Evolutionary conservation across 2,329 filamentous ascomycete species (phyloP).

Genomic region (Trichocomaceae sp.): DNA sequence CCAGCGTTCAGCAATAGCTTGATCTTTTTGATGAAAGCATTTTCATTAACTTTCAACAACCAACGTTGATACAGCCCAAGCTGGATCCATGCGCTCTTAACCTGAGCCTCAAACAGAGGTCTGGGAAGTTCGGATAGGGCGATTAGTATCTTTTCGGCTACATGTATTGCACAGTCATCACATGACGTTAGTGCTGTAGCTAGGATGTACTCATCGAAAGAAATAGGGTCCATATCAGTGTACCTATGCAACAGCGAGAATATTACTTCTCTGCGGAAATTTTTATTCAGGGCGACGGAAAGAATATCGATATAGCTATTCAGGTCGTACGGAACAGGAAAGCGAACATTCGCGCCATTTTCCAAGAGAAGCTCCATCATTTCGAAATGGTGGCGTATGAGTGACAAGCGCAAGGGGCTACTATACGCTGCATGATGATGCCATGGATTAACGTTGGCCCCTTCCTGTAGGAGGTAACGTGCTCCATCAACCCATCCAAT

Average conservation of each 20-base stretch:
- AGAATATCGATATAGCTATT: too few species aligned
- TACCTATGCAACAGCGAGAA: neutral
- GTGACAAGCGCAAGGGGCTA: neutral
- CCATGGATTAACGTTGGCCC: conserved; percentile 1
- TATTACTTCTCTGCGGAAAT: neutral
- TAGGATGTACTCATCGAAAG: neutral
- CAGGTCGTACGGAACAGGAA: neutral
- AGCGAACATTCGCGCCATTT: neutral
- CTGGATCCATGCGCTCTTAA: neutral
- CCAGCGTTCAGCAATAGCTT: neutral
- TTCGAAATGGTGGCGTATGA: neutral
- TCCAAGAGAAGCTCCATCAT: neutral
- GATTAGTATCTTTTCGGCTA: neutral
- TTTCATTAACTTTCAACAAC: neutral
- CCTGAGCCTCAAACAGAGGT: neutral
- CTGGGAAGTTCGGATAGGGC: neutral
- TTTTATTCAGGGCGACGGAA: neutral
- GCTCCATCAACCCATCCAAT: neutral
- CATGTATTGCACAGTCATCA: neutral
- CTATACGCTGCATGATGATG: too few species aligned
- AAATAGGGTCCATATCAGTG: neutral
- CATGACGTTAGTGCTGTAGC: neutral
- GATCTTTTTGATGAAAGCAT: neutral
- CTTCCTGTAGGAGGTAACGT: neutral
- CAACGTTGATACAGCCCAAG: neutral